Evolutionary conservation across 768 basidiomycete genomes (phyloP), one percentile per base, ranked within the genome.

Genomic region (Galerina marginata): DNA sequence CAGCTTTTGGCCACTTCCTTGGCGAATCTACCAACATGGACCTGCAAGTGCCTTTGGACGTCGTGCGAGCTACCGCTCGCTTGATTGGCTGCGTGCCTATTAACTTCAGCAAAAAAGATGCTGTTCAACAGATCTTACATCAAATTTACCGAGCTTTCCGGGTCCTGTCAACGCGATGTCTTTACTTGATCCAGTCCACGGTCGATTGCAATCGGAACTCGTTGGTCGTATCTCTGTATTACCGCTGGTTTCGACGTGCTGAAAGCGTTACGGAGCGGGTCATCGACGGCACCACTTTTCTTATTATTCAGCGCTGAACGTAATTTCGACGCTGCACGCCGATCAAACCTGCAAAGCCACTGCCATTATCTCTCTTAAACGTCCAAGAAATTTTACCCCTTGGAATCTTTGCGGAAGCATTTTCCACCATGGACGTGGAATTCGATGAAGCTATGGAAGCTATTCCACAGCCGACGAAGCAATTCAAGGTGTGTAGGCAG

Each of bases 31-130:
- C n/a, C n/a, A n/a, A n/a, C n/a, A n/a, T n/a, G n/a, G n/a, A n/a
- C n/a, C n/a, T n/a, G n/a, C n/a, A n/a, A n/a, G n/a, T n/a, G n/a
- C n/a, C n/a, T n/a, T n/a, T n/a, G n/a, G n/a, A n/a, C n/a, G n/a
- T n/a, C n/a, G n/a, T n/a, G n/a, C n/a, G n/a, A n/a, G n/a, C n/a
- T n/a, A n/a, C n/a, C n/a, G n/a, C n/a, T n/a, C n/a, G n/a, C n/a
- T n/a, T n/a, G 25, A 83, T 86, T 29, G 83, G 84, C 12, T 82
- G 79, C 52, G 77, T 74, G 12, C 81, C 83, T 0, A 78, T 85
- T 60, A 78, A 85, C 62, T 83, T 84, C 60, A 74, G 74, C 11
- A 71, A 73, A 48, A 67, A 77, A n/a, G 81, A 85, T 64, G 73
- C 83, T 4, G 83, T 79, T 6, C 76, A 77, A 14, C 82, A 83